Base-by-base conservation (phyloP, 768 basidiomycete genomes). In the Lactifluus echinatus region DNA sequence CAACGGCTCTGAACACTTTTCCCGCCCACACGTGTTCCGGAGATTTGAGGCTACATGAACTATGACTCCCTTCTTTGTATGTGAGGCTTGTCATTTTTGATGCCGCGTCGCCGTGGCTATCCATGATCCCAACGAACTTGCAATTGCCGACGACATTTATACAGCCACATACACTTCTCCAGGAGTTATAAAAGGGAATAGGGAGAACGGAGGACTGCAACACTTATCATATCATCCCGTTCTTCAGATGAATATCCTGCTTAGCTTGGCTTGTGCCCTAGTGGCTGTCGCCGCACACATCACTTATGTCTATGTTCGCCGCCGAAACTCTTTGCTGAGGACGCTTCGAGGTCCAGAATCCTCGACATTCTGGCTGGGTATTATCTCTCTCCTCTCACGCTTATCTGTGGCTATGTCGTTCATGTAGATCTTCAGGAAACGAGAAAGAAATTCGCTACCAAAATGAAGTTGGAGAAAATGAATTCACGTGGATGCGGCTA, bases 401-500 rank as follows among this genome's bases (percentile, higher is more conserved):
- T 40, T 29, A 19, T 48, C 17, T 26, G 23, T 5, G 34, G 4
- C 28, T 24, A 23, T 6, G n/a, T 26, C 19, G 2, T 34, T 44
- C 10, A 37, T 37, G 31, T 37, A 26, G 12, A 15, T 34, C 11
- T 11, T 11, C 8, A 70, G 71, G 70, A 19, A 63, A 63, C 47
- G 65, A 69, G 11, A 55, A 56, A 28, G 59, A 63, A 4, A 14
- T 67, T 49, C 58, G 56, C 26, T 48, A 57, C 23, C 63, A 69
- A 23, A 52, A 62, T 23, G 62, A 71, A 39, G 65, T 69, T 6
- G 70, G 70, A 34, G 70, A 71, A 42, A 45, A 10, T 0, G 61
- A 63, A 34, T 61, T 56, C 50, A 29, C 53, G 19, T 71, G 68
- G 68, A 59, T 60, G 43, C 59, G 60, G 11, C 60, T 64, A 50